Base-by-base conservation (phyloP, 371 early-diverging fungal species). In the Paraphysoderma sedebokerense region DNA sequence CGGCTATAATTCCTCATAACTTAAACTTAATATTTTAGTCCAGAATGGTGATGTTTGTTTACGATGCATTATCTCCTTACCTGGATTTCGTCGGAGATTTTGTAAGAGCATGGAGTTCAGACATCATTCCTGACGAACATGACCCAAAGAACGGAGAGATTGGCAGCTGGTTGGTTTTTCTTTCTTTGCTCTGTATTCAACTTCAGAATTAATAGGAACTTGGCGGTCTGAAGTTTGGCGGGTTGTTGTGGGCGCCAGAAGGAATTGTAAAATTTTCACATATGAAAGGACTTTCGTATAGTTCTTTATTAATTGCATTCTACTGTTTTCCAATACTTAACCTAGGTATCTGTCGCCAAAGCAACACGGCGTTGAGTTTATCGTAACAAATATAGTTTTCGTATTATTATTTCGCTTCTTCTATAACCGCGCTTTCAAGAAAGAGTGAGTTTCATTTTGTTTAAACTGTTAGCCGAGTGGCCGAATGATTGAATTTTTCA, bases 311-410 rank as follows among this genome's bases (percentile, higher is more conserved):
- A 12, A 31, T 30, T 13, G 47, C 0, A 40, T 12, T 34, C 33
- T 23, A 13, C 20, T 22, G n/a, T 36, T 26, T 31, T 48, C 45
- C 38, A 9, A 44, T 29, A 19, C 19, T 19, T 9, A 19, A n/a
- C 27, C 23, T 35, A 74, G 75, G 75, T 75, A 70, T 38, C 62
- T 76, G 23, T 63, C 66, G 12, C 77, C 77, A 30, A 59, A 63
- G 27, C 76, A 69, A 39, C 77, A 77, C 50, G 72, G 55, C 1
- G 58, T 66, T 31, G 77, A 77, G 38, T 61, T 77, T 19, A 29
- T 74, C 1, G 54, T 66, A n/a, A 55, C 69, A 37, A 70, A 74
- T n/a, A 51, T 50, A 1, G 51, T 68, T 13, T 72, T 72, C 56
- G 44, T 61, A 12, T 46, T 41, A 19, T 59, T 66, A 0, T 56